Evolutionary conservation across 768 basidiomycete genomes (phyloP).

Genomic region (Harrya chromipes): DNA sequence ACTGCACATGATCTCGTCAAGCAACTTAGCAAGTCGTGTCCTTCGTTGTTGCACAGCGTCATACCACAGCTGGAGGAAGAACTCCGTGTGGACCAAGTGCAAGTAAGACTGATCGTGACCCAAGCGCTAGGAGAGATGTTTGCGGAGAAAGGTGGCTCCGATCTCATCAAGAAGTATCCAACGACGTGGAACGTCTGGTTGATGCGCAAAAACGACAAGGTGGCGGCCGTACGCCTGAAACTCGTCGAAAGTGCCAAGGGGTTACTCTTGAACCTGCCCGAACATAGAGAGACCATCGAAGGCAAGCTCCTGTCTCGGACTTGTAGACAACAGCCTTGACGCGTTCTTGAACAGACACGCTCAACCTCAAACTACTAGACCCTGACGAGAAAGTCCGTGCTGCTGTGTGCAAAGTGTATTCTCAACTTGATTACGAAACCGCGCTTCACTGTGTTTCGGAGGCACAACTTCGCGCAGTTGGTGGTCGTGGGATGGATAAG

Average conservation of each 20-base stretch:
- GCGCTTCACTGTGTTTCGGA: slow-evolving; percentile 77
- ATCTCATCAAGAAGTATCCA: slow-evolving; percentile 78
- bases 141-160: slow-evolving; percentile 66
- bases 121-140: slow-evolving; percentile 90
- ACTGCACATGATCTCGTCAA: slow-evolving; percentile 84
- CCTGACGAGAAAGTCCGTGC: slow-evolving; percentile 91
- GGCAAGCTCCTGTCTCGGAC: slow-evolving; percentile 41
- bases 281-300: slow-evolving; percentile 68
- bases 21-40: slow-evolving; percentile 74
- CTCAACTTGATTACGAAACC: slow-evolving; percentile 86
- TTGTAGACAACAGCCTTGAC: slow-evolving; percentile 1
- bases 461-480: slow-evolving; percentile 58
- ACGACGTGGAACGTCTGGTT: slow-evolving; percentile 86
- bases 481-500: slow-evolving; percentile 77
- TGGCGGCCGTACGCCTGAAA: slow-evolving; percentile 63
- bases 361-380: slow-evolving; percentile 69
- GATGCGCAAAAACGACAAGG: slow-evolving; percentile 73
- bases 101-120: slow-evolving; percentile 76
- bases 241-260: slow-evolving; percentile 70
- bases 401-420: slow-evolving; percentile 78
- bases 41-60: slow-evolving; percentile 80
- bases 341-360: slow-evolving; percentile 41
- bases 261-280: slow-evolving; percentile 62
- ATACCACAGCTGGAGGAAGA: slow-evolving; percentile 93
- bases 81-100: slow-evolving; percentile 68